phyloP scores from a whole-genome alignment of 495 filamentous ascomycete genomes.

The Podospora australis region DNA sequence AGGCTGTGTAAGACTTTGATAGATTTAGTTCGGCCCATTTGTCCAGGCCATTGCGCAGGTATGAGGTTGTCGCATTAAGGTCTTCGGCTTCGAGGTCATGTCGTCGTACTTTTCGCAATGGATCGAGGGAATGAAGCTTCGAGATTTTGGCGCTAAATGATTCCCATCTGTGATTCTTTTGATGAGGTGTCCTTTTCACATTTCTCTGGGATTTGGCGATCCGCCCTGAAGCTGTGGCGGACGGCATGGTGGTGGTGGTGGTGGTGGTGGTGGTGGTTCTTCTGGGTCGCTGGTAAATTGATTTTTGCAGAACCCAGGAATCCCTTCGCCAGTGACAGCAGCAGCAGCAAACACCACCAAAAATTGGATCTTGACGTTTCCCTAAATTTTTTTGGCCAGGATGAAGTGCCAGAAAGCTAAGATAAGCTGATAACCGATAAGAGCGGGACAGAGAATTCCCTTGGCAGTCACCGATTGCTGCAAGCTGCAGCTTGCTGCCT shows the following conservation, averaged over 20 bases:
- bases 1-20: conserved; percentile 68
- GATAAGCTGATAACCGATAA: conserved; percentile 30
- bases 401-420: conserved; percentile 8
- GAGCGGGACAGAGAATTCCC: conserved; percentile 3
- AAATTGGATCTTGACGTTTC: neutral
- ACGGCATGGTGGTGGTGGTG: conserved; percentile 37
- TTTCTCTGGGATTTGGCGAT: conserved; percentile 59
- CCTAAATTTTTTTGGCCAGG: conserved; percentile 27
- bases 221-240: conserved; percentile 56
- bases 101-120: conserved; percentile 76
- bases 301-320: conserved; percentile 3
- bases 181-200: conserved; percentile 63
- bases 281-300: conserved; percentile 6
- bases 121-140: conserved; percentile 81
- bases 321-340: conserved; percentile 4
- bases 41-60: conserved; percentile 72
- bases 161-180: conserved; percentile 82
- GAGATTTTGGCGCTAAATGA: conserved; percentile 88
- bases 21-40: conserved; percentile 89
- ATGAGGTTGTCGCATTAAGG: conserved; percentile 62
- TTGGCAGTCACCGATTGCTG: too few relatives aligned
- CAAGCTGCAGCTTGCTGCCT: too few relatives aligned
- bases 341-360: neutral
- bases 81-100: conserved; percentile 73
- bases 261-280: too few relatives aligned